phyloP scores from a whole-genome alignment of 352 stramenopile species.

The Pythium aristosporum region DNA sequence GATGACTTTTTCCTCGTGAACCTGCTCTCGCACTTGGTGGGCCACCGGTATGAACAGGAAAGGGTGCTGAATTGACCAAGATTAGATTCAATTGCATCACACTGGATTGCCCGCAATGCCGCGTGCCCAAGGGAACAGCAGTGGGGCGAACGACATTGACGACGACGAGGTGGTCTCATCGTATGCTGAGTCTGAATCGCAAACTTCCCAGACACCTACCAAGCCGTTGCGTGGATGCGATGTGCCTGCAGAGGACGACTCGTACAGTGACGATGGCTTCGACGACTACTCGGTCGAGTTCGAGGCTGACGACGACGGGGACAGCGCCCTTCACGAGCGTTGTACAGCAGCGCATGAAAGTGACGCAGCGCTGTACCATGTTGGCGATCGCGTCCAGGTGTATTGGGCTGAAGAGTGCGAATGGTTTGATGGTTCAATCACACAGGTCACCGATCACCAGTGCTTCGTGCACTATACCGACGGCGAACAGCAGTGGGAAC shows the following conservation, averaged over 20 bases:
- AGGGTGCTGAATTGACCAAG: too few relatives aligned
- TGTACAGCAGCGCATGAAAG: background rate
- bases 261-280: constrained; percentile 44
- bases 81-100: background rate
- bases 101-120: constrained; percentile 4
- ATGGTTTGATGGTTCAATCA: constrained; percentile 43
- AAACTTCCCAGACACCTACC: background rate
- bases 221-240: background rate
- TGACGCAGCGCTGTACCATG: background rate
- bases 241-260: constrained; percentile 1
- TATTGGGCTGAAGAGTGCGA: constrained; percentile 43
- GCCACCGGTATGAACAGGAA: too few relatives aligned
- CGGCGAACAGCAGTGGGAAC: constrained; percentile 48
- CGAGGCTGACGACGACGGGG: constrained; percentile 28
- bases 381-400: constrained; percentile 41
- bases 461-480: constrained; percentile 51
- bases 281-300: constrained; percentile 59
- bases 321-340: background rate
- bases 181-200: background rate
- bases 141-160: background rate
- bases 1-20: too few relatives aligned
- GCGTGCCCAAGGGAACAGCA: background rate
- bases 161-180: constrained; percentile 12
- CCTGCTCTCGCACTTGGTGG: too few relatives aligned
- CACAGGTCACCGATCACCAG: constrained; percentile 12